Base-by-base conservation (phyloP, 2,329 filamentous ascomycete species). In the Periconia digitata region DNA sequence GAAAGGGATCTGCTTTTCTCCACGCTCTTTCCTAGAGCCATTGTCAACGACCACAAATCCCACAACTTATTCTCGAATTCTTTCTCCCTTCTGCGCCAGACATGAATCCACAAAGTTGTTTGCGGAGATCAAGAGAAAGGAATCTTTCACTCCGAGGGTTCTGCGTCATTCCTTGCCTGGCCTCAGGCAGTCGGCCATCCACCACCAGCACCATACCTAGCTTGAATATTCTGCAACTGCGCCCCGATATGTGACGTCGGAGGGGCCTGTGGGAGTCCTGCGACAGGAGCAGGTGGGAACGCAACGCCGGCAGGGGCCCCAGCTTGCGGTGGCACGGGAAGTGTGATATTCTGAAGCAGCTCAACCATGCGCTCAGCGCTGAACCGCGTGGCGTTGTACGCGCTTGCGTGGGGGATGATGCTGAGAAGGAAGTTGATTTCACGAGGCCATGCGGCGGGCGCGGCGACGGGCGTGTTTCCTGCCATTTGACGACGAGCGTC, bases 381-480 rank as follows among this genome's bases (percentile, higher is more conserved):
- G 60, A 96, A 86, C 10, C 84, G 81, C 34, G 83, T 81, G 17
- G 83, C 82, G 44, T 85, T 83, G 71, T 95, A 96, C 7, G 83
- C 79, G 20, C 87, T 82, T 1, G 88, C 81, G 1, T 83, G 78
- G 0, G 91, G 91, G 12, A 95, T 85, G 51, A 92, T 85, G 56
- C 85, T 84, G 10, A 95, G 76, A 3, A 76, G 60, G 56, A 72
- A 71, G 24, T 67, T 73, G 50, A 76, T 65, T 46, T 84, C 80
- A 35, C 89, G 84, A 22, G 92, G 90, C 32, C 96, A 79, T 0
- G 89, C 85, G 2, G 86, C 80, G 10, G 84, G 79, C 59, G 70
- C 65, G 51, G 60, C 53, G 2, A 66, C 50, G 13, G 64, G 64
- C 27, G 63, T 67, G 47, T 58, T 63, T 18, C 58, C 57, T 21